These are phyloP conservation scores for Avena eriantha DNA, from an alignment of 176 grass and related monocot species.

Conservation along the genomic window DNA sequence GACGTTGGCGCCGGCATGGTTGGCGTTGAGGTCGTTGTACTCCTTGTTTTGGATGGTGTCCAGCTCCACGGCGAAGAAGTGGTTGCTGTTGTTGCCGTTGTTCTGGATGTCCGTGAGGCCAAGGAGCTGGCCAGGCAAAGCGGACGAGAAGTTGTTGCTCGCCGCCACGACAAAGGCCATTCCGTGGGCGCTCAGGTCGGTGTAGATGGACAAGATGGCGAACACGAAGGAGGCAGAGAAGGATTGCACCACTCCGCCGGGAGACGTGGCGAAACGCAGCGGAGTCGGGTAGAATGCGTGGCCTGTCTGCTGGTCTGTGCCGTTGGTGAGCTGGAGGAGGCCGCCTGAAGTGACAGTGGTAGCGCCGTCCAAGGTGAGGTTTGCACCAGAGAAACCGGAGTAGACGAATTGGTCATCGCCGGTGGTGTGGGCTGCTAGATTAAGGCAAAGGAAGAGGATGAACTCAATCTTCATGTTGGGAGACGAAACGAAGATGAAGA, in stretches of 20 bases:
- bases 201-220: slow-evolving; percentile 1
- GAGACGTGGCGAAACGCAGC: background rate
- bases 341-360: background rate
- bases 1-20: background rate
- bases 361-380: background rate
- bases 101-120: background rate
- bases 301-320: background rate
- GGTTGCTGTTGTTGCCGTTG: background rate
- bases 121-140: background rate
- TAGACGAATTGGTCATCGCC: background rate
- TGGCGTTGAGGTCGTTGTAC: background rate
- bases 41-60: background rate
- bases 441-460: background rate
- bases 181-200: background rate
- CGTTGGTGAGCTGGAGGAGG: slow-evolving; percentile 1
- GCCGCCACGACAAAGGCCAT: background rate
- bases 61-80: slow-evolving; percentile 13
- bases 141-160: background rate
- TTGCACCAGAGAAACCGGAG: background rate
- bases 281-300: background rate
- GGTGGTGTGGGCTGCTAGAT: background rate
- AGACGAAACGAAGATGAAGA: background rate
- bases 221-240: background rate
- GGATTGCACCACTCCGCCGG: background rate
- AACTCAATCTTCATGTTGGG: background rate